Evolutionary conservation across 306 rosid genomes (phyloP).

Genomic region (Sphenostylis stenocarpa): DNA sequence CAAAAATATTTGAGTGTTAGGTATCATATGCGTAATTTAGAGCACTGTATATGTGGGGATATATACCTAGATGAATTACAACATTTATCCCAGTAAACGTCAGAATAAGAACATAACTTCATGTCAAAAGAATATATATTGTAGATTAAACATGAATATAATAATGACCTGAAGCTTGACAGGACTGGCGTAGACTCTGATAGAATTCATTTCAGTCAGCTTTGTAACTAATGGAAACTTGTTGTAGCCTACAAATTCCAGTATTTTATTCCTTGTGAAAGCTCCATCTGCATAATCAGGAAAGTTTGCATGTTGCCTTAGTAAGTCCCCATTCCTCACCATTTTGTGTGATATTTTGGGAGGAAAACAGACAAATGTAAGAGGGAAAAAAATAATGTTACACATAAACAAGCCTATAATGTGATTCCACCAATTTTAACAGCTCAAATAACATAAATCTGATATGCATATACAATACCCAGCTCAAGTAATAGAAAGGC

Average conservation of each 20-base stretch:
- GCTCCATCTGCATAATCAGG: slow-evolving; percentile 66
- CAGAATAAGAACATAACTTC: not conserved
- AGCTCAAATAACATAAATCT: not conserved
- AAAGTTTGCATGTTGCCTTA: slow-evolving; percentile 22
- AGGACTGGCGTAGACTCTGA: slow-evolving; percentile 74
- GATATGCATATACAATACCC: not conserved
- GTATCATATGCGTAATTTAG: not conserved
- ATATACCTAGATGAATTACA: not conserved
- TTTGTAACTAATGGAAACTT: slow-evolving; percentile 82
- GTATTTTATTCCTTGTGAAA: slow-evolving; percentile 52
- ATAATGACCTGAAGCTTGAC: slow-evolving; percentile 75
- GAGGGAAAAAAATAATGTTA: slow-evolving; percentile 10
- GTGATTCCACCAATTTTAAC: slow-evolving; percentile 16
- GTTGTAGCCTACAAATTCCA: slow-evolving; percentile 73
- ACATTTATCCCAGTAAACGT: slow-evolving; percentile 18
- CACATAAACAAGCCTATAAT: not conserved
- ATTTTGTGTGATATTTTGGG: not conserved
- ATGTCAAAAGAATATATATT: slow-evolving; percentile 11
- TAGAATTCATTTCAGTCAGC: slow-evolving; percentile 74
- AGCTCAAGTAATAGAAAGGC: slow-evolving; percentile 1
- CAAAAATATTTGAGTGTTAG: not conserved
- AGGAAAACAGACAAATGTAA: slow-evolving; percentile 10
- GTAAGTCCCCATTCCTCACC: slow-evolving; percentile 8
- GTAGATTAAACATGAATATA: slow-evolving; percentile 27
- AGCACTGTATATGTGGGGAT: not conserved